Evolutionary conservation across 768 basidiomycete species (phyloP).

Genomic region (Mrakia frigida): DNA sequence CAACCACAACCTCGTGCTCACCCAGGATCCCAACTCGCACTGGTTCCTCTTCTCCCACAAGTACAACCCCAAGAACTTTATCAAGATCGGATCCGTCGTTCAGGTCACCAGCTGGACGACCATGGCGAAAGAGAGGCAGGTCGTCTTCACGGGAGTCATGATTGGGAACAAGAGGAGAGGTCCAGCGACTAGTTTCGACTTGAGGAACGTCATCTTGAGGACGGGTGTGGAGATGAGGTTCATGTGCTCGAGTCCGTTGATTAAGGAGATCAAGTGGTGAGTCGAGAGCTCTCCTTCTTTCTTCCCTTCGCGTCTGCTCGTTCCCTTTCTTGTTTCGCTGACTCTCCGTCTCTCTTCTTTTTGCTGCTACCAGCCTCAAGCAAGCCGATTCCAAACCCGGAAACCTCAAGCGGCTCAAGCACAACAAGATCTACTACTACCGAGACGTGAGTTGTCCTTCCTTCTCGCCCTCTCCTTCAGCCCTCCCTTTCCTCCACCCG

Average conservation of each 20-base stretch:
- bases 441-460: constrained; percentile 23
- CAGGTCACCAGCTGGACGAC: constrained; percentile 60
- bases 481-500: not conserved
- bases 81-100: constrained; percentile 80
- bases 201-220: constrained; percentile 84
- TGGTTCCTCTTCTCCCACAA: constrained; percentile 62
- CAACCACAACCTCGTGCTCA: constrained; percentile 58
- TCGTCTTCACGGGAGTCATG: constrained; percentile 76
- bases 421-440: constrained; percentile 28
- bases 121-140: constrained; percentile 61
- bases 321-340: not conserved
- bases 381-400: constrained; percentile 25
- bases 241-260: constrained; percentile 74
- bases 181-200: constrained; percentile 75
- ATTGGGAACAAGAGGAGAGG: constrained; percentile 71
- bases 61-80: constrained; percentile 54
- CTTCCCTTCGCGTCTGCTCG: not conserved
- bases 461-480: not conserved
- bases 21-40: constrained; percentile 62
- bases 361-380: constrained; percentile 5
- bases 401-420: constrained; percentile 4
- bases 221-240: constrained; percentile 92
- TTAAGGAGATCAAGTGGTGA: constrained; percentile 74
- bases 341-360: not conserved
- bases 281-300: not conserved